These are phyloP conservation scores for Collybia nuda DNA, from an alignment of 768 basidiomycete genomes.

Conservation along the genomic window DNA sequence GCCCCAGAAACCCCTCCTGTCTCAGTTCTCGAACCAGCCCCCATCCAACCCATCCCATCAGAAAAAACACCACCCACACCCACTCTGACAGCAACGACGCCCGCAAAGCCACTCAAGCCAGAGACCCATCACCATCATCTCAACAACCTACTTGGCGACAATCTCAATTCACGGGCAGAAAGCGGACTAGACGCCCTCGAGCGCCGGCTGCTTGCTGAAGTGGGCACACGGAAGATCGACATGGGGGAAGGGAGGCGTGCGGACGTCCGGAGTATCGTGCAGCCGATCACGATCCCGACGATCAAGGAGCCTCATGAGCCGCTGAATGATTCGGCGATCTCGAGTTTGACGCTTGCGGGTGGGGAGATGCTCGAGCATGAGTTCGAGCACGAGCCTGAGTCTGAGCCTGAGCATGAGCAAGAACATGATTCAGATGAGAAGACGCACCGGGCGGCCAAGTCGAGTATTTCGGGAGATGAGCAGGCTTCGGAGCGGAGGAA, in stretches of 20 bases:
- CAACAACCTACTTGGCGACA: too few relatives aligned
- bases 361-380: slow-evolving; percentile 12
- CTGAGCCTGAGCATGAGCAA: slow-evolving; percentile 13
- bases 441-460: slow-evolving; percentile 35
- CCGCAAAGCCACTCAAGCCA: slow-evolving; percentile 22
- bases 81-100: slow-evolving; percentile 42
- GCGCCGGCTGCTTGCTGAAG: slow-evolving; percentile 63
- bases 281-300: slow-evolving; percentile 36
- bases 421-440: slow-evolving; percentile 33
- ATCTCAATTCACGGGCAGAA: slow-evolving; percentile 24
- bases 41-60: slow-evolving; percentile 13
- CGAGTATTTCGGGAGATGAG: slow-evolving; percentile 24
- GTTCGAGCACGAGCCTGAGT: slow-evolving; percentile 19
- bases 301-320: slow-evolving; percentile 26
- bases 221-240: slow-evolving; percentile 62
- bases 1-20: slow-evolving; percentile 6
- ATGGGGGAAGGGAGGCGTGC: slow-evolving; percentile 12
- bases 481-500: slow-evolving; percentile 19
- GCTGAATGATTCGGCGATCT: slow-evolving; percentile 53
- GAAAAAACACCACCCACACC: slow-evolving; percentile 53
- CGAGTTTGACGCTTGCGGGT: slow-evolving; percentile 50
- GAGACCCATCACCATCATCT: too few relatives aligned
- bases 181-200: slow-evolving; percentile 77
- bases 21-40: neutral
- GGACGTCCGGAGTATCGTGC: slow-evolving; percentile 28